Percentiles rank a stretch among this genome's conserved stretches.
Evolutionary conservation across 768 basidiomycete species (phyloP).

Genomic region (Chalciporus piperatus): DNA sequence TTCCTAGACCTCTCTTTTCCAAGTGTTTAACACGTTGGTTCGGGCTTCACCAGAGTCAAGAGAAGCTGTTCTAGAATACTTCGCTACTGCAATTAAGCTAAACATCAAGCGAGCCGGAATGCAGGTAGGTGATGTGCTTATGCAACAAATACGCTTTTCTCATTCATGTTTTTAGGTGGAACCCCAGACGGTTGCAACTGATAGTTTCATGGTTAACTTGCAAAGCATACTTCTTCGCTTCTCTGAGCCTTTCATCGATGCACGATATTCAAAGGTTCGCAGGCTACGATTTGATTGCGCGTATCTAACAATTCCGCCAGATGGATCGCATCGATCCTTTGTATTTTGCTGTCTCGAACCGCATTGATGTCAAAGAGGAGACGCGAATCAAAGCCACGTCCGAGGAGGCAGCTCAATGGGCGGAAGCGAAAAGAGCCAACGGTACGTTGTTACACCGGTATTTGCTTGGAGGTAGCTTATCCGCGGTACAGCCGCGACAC

Average conservation of each 20-base stretch:
- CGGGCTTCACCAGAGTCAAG: constrained; percentile 74
- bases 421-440: constrained; percentile 44
- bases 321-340: constrained; percentile 88
- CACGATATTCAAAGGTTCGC: constrained; percentile 77
- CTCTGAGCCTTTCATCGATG: constrained; percentile 94
- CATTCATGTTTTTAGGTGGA: constrained; percentile 57
- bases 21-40: constrained; percentile 85
- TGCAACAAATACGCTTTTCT: not conserved
- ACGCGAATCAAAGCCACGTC: constrained; percentile 92
- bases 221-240: constrained; percentile 81
- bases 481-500: constrained; percentile 47
- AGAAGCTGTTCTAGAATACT: constrained; percentile 81
- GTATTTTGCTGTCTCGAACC: constrained; percentile 69
- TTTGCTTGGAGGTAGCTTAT: not conserved
- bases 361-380: constrained; percentile 81
- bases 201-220: constrained; percentile 91
- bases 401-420: constrained; percentile 81
- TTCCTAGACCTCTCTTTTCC: constrained; percentile 65
- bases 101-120: constrained; percentile 90
- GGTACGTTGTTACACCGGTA: constrained; percentile 33
- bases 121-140: constrained; percentile 50
- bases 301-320: constrained; percentile 37
- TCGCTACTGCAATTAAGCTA: constrained; percentile 67
- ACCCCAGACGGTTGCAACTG: constrained; percentile 78
- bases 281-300: not conserved